Percentiles rank a stretch among this genome's conserved stretches.
Conservation (phyloP, 1,139 yeast species). For the Magnusiomyces sp. region DNA sequence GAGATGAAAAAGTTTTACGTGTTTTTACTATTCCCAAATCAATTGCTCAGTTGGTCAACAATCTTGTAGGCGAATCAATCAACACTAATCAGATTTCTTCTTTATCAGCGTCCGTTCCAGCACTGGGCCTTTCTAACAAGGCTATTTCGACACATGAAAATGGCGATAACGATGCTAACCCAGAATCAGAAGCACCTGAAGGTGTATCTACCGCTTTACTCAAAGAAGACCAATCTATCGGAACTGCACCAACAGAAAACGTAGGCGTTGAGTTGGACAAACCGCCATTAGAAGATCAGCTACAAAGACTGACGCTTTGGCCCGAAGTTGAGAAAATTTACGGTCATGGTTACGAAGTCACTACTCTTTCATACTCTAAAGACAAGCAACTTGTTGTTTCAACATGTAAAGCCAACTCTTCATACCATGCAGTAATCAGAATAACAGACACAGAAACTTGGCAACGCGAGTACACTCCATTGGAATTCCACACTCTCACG, state of each 20-base stretch:
- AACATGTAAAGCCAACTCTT: conserved; percentile 83
- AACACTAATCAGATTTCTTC: conserved; percentile 31
- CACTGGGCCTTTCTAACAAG: conserved; percentile 87
- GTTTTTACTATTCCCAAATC: conserved; percentile 86
- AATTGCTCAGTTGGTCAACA: conserved; percentile 53
- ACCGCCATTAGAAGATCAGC: conserved; percentile 83
- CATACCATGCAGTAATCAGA: conserved; percentile 78
- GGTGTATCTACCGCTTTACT: conserved; percentile 12
- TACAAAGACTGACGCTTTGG: conserved; percentile 87
- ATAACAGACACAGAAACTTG: conserved; percentile 59
- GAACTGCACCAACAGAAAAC: conserved; percentile 38
- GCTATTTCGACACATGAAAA: conserved; percentile 18
- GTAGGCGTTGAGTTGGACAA: conserved; percentile 36
- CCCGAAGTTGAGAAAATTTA: conserved; percentile 92
- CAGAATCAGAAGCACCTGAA: conserved; percentile 14
- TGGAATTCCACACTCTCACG: conserved; percentile 70
- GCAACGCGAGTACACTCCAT: conserved; percentile 45
- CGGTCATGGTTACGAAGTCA: conserved; percentile 95
- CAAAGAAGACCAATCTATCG: conserved; percentile 30
- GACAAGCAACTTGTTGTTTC: conserved; percentile 66
- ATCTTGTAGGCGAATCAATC: conserved; percentile 40
- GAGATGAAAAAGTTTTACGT: conserved; percentile 88
- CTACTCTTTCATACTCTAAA: conserved; percentile 62
- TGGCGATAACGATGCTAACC: conserved; percentile 12
- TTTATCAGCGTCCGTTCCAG: conserved; percentile 86